Conservation (phyloP, 208 protist genomes). For the Acanthamoeba castellanii region DNA sequence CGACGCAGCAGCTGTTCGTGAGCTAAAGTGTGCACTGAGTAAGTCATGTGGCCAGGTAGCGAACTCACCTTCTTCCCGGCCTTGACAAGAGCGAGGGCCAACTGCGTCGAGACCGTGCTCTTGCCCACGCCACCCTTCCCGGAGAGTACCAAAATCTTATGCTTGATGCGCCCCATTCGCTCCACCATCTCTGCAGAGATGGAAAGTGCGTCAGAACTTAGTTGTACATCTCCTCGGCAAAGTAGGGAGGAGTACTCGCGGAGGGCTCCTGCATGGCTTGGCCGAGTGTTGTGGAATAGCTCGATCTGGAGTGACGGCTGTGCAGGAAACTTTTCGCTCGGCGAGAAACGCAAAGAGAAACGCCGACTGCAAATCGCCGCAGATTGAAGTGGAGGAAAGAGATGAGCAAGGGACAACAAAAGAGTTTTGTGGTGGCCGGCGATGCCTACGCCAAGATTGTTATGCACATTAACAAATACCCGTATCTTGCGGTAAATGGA, state of each 20-base stretch:
- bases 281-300: background rate
- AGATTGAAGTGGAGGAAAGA: background rate
- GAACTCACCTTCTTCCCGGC: background rate
- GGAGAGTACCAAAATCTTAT: constrained; percentile 52
- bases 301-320: too few relatives aligned
- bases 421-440: constrained; percentile 11
- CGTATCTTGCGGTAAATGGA: constrained; percentile 29
- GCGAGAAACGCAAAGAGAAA: background rate
- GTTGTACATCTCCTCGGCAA: too few relatives aligned
- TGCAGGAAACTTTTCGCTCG: background rate
- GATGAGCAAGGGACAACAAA: background rate
- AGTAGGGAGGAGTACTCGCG: background rate
- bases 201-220: too few relatives aligned
- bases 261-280: background rate
- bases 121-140: constrained; percentile 70
- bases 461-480: constrained; percentile 59
- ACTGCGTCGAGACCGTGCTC: background rate
- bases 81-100: constrained; percentile 37
- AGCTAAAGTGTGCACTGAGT: background rate
- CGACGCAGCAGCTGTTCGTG: background rate
- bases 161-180: background rate
- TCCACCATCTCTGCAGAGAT: background rate
- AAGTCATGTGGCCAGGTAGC: background rate
- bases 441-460: constrained; percentile 62
- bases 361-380: background rate